phyloP scores from a whole-genome alignment of 2,329 filamentous ascomycete genomes.

The Apiospora hydei region DNA sequence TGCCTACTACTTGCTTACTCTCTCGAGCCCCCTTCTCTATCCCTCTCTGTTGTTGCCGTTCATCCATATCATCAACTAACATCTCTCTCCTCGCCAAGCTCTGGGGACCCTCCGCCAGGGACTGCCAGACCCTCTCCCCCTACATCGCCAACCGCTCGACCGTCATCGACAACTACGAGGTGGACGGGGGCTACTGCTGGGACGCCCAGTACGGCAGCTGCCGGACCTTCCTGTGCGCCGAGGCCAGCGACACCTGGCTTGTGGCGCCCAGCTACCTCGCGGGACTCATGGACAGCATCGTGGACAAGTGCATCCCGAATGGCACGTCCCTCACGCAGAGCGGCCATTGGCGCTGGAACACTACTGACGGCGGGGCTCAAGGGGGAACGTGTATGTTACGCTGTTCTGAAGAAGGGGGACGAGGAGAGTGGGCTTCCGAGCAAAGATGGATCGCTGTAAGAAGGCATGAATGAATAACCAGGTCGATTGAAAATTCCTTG shows the following conservation, averaged over 20 bases:
- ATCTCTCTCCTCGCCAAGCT: background rate
- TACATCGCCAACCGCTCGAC: background rate
- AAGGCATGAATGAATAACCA: background rate
- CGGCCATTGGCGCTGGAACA: background rate
- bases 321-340: background rate
- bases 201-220: background rate
- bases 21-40: background rate
- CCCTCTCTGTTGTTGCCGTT: background rate
- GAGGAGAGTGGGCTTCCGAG: background rate
- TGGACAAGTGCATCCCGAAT: background rate
- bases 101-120: background rate
- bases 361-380: background rate
- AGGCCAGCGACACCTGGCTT: background rate
- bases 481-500: background rate
- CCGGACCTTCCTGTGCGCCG: conserved; percentile 18
- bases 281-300: background rate
- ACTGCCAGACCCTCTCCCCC: background rate
- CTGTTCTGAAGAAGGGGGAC: background rate
- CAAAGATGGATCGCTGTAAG: too few relatives aligned
- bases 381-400: background rate
- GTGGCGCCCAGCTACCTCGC: background rate
- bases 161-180: background rate
- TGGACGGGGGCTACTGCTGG: conserved; percentile 14
- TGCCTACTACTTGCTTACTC: background rate
- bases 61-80: background rate